Percentiles rank a stretch among this genome's conserved stretches.
These are phyloP conservation scores for Arthrocladium fulminans DNA, from an alignment of 2,329 filamentous ascomycete species.

Conservation along the genomic window DNA sequence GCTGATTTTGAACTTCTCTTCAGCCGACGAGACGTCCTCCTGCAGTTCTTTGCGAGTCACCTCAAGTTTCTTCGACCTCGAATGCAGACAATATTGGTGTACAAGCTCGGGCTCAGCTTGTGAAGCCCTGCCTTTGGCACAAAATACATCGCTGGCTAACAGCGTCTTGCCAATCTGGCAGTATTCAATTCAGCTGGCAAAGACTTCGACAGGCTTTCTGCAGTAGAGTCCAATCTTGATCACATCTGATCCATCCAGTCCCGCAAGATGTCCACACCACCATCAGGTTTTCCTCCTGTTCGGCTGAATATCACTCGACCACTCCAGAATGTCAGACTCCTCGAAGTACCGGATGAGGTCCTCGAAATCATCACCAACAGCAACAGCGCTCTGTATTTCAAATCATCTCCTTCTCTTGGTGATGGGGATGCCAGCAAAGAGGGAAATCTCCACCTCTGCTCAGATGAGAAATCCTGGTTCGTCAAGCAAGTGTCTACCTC, in stretches of 20 bases:
- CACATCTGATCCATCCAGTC: no score
- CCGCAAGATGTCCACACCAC: constrained; percentile 32
- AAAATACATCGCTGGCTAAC: no score
- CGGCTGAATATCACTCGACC: constrained; percentile 34
- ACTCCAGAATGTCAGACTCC: constrained; percentile 48
- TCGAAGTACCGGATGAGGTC: constrained; percentile 53
- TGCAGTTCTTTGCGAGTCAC: no score
- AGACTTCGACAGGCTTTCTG: no score
- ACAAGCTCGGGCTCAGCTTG: no score
- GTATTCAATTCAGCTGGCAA: no score
- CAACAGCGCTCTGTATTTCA: constrained; percentile 36
- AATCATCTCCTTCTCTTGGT: constrained; percentile 27
- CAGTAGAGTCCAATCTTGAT: no score
- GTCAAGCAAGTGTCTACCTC: constrained; percentile 58
- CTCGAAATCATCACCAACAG: constrained; percentile 43
- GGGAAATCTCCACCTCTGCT: constrained; percentile 45
- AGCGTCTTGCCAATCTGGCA: no score
- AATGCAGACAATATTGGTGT: no score
- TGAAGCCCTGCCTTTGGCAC: no score
- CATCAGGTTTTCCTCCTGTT: constrained; percentile 25
- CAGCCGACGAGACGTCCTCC: neutral
- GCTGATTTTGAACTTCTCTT: neutral
- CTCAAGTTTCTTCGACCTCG: no score
- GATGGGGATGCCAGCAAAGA: neutral
- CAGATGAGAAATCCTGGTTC: constrained; percentile 47